phyloP scores from a whole-genome alignment of 352 stramenopile species.

The Blastocystis sp. region DNA sequence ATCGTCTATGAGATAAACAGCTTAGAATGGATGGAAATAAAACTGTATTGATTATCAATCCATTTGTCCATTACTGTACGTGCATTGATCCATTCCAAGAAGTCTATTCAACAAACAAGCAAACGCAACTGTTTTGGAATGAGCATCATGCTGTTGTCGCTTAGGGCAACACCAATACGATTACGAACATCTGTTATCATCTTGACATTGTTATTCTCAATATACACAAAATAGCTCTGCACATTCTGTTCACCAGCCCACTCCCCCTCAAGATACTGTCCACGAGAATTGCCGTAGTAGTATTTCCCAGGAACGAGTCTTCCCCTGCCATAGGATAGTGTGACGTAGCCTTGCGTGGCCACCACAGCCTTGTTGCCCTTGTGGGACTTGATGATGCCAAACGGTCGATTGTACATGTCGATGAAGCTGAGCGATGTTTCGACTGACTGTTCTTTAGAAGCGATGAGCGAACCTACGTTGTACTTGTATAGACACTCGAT shows the following conservation, averaged over 20 bases:
- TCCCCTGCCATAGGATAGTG: not conserved
- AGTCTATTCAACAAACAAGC: not conserved
- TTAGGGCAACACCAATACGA: constrained; percentile 14
- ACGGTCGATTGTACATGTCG: constrained; percentile 31
- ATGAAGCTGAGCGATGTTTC: constrained; percentile 22
- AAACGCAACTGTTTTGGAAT: not conserved
- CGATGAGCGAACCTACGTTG: not conserved
- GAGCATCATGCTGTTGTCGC: not conserved
- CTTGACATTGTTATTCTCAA: constrained; percentile 45
- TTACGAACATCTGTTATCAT: constrained; percentile 40
- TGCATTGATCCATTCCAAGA: not conserved
- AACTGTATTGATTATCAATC: not conserved
- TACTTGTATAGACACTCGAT: constrained; percentile 22
- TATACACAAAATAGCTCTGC: constrained; percentile 58
- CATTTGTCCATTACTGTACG: not conserved
- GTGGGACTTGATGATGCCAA: not conserved
- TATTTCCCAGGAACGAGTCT: not conserved
- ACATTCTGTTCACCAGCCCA: not conserved
- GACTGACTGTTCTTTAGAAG: not conserved
- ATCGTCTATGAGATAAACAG: not conserved
- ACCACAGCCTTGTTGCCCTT: not conserved
- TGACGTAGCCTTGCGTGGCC: not conserved
- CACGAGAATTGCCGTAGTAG: constrained; percentile 43
- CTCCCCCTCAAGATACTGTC: constrained; percentile 37
- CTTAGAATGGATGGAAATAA: not conserved